phyloP scores from a whole-genome alignment of 2,329 filamentous ascomycete species.

The Fusarium acutatum region DNA sequence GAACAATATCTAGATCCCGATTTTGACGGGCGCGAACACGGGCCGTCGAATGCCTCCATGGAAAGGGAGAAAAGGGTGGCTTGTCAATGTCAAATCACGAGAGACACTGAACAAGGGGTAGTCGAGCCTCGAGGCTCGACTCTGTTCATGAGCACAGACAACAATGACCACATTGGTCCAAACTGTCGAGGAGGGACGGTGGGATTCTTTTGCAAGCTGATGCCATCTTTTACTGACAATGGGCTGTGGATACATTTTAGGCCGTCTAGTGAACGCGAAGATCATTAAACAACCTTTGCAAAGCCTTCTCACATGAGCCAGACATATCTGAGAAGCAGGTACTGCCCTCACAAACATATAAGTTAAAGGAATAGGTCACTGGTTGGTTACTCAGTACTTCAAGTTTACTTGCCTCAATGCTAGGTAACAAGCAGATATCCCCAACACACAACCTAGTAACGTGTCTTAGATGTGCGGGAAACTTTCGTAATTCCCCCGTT shows the following conservation, averaged over 20 bases:
- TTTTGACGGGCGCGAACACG: constrained; percentile 2
- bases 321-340: not conserved
- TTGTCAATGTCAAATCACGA: constrained; percentile 1
- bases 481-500: not conserved
- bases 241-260: not conserved
- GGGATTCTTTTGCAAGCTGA: not conserved
- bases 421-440: not conserved
- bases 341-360: not conserved
- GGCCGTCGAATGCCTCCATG: not conserved
- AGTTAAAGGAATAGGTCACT: not conserved
- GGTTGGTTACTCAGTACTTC: not conserved
- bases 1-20: constrained; percentile 21
- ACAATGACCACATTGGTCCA: not conserved
- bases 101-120: not conserved
- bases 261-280: too few species aligned
- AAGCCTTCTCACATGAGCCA: not conserved
- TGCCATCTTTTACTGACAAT: not conserved
- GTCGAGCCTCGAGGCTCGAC: not conserved
- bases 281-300: not conserved
- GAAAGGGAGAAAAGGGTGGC: constrained; percentile 9
- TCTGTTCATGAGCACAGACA: not conserved
- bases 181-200: not conserved
- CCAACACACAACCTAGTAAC: not conserved
- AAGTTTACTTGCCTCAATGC: not conserved
- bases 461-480: not conserved